Percentiles rank a stretch among this genome's conserved stretches.
Conservation (phyloP, 1,284 basidiomycete species). For the Phylloporus sp. region DNA sequence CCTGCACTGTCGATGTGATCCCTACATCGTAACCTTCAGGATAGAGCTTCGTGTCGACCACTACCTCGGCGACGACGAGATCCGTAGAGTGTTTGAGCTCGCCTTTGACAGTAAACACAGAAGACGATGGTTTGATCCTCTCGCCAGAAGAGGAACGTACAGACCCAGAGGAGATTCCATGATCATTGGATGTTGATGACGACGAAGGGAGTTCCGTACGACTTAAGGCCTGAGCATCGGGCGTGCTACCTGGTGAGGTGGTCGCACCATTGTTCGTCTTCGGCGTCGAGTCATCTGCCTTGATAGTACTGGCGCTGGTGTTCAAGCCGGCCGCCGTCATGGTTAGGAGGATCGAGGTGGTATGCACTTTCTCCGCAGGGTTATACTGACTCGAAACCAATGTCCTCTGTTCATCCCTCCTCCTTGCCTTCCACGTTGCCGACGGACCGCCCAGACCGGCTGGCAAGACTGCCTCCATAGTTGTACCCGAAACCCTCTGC, state of each 20-base stretch:
- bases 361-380: slow-evolving; percentile 53
- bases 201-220: slow-evolving; percentile 21
- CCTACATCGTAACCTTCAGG: slow-evolving; percentile 68
- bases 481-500: slow-evolving; percentile 35
- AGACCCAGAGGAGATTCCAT: slow-evolving; percentile 26
- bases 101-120: slow-evolving; percentile 63
- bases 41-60: slow-evolving; percentile 79
- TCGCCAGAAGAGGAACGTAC: slow-evolving; percentile 28
- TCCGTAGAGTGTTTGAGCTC: slow-evolving; percentile 61
- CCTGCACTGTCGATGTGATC: slow-evolving; percentile 50
- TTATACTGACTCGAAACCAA: slow-evolving; percentile 56
- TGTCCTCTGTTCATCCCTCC: slow-evolving; percentile 58
- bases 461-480: slow-evolving; percentile 13
- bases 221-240: slow-evolving; percentile 18
- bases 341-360: slow-evolving; percentile 50
- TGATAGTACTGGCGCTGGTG: slow-evolving; percentile 2
- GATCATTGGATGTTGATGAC: slow-evolving; percentile 12
- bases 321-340: slow-evolving; percentile 11
- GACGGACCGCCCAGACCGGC: slow-evolving; percentile 11
- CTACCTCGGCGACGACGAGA: slow-evolving; percentile 69
- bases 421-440: slow-evolving; percentile 58
- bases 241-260: slow-evolving; percentile 2
- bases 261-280: slow-evolving; percentile 15
- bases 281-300: slow-evolving; percentile 26
- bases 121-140: slow-evolving; percentile 33